Evolutionary conservation across 2,329 filamentous ascomycete genomes (phyloP).

Genomic region (Alternaria triticimaculans): DNA sequence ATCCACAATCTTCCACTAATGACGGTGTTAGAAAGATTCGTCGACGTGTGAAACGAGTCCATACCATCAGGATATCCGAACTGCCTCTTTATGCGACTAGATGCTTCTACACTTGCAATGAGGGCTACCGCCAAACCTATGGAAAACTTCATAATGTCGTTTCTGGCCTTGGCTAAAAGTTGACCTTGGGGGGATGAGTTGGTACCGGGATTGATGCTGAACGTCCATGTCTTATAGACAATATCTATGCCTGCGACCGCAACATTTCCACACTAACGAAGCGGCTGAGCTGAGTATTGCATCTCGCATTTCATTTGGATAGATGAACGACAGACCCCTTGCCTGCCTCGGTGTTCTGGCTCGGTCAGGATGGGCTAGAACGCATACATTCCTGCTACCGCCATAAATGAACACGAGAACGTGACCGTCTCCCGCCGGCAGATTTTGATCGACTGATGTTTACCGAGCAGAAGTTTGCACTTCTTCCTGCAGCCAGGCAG

Average conservation of each 20-base stretch:
- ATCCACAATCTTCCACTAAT: conserved; percentile 32
- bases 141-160: conserved; percentile 32
- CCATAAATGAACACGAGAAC: conserved; percentile 24
- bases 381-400: conserved; percentile 15
- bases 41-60: neutral
- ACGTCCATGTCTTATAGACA: conserved; percentile 28
- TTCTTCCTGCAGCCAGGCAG: conserved; percentile 13
- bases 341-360: conserved; percentile 17
- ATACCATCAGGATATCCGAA: conserved; percentile 32
- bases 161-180: neutral
- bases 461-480: conserved; percentile 13
- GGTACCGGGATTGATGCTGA: conserved; percentile 9
- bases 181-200: neutral
- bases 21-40: conserved; percentile 1
- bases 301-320: conserved; percentile 40
- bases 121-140: conserved; percentile 30
- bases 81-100: conserved; percentile 32
- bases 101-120: conserved; percentile 29
- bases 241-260: conserved; percentile 1
- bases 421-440: conserved; percentile 23
- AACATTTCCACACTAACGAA: conserved; percentile 3
- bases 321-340: conserved; percentile 32
- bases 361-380: conserved; percentile 23
- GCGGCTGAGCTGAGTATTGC: conserved; percentile 19
- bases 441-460: conserved; percentile 14